These are phyloP conservation scores for Pythium vanterpoolii DNA, from an alignment of 352 stramenopile species.

Conservation along the genomic window DNA sequence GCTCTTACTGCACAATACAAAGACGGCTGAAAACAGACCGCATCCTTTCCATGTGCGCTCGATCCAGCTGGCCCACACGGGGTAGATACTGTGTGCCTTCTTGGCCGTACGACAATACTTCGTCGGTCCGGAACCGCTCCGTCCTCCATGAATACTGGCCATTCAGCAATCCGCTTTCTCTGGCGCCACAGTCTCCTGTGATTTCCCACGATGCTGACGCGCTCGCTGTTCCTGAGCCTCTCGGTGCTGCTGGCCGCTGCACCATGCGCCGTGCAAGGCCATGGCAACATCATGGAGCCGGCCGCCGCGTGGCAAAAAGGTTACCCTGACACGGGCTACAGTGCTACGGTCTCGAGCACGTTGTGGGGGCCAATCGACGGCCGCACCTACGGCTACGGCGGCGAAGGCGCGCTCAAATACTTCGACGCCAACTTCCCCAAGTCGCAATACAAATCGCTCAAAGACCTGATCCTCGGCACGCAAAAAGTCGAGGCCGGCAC, in stretches of 20 bases:
- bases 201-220: background rate
- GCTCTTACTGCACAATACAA: background rate
- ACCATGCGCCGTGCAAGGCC: conserved; percentile 8
- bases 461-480: conserved; percentile 38
- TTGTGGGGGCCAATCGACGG: conserved; percentile 35
- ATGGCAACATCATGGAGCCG: conserved; percentile 44
- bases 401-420: conserved; percentile 31
- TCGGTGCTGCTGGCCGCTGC: conserved; percentile 2
- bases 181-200: background rate
- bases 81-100: background rate
- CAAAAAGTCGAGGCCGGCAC: conserved; percentile 34
- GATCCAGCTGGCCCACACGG: background rate
- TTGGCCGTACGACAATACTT: background rate
- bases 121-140: background rate
- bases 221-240: background rate
- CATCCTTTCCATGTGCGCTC: background rate
- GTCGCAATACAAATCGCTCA: conserved; percentile 34
- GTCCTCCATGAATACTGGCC: background rate
- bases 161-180: conserved; percentile 4
- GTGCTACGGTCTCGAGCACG: conserved; percentile 28
- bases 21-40: background rate
- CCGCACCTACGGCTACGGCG: conserved; percentile 39
- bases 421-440: conserved; percentile 33
- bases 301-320: conserved; percentile 30
- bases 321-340: conserved; percentile 41